Percentiles rank a stretch among this genome's conserved stretches.
Conservation (phyloP, 2,329 filamentous ascomycete genomes). For the Cladosporium sp. region DNA sequence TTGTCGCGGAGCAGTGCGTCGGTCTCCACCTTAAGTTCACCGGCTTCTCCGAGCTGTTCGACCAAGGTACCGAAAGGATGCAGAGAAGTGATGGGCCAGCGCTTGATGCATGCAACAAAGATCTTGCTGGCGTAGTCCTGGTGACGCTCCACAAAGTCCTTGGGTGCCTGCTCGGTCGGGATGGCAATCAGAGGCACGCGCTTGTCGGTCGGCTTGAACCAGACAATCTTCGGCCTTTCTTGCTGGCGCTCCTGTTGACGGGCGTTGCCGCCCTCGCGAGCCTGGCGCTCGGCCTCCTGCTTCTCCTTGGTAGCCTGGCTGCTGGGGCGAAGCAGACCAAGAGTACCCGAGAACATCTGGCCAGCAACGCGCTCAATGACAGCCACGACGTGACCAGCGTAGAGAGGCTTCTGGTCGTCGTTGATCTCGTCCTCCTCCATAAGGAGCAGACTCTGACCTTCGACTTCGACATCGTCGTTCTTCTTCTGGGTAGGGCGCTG, state of each 20-base stretch:
- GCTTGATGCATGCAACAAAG: conserved; percentile 98
- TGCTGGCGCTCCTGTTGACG: conserved; percentile 78
- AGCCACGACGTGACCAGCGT: conserved; percentile 93
- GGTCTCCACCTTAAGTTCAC: conserved; percentile 94
- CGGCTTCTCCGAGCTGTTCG: conserved; percentile 95
- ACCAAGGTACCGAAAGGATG: conserved; percentile 97
- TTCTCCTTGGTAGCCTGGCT: conserved; percentile 99
- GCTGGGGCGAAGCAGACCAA: conserved; percentile 89
- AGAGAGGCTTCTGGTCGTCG: conserved; percentile 95
- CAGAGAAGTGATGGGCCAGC: conserved; percentile 99
- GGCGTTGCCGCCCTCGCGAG: conserved; percentile 73
- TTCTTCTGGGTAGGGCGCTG: conserved; percentile 99
- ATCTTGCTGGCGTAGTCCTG: conserved; percentile 97
- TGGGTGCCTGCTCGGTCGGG: conserved; percentile 93
- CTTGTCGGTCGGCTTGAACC: conserved; percentile 99
- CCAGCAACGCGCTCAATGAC: conserved; percentile 96
- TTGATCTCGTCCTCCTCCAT: conserved; percentile 99
- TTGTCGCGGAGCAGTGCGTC: conserved; percentile 96
- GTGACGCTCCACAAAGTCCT: conserved; percentile 98
- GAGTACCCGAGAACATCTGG: conserved; percentile 96
- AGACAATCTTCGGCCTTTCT: conserved; percentile 99
- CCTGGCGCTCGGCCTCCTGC: conserved; percentile 92
- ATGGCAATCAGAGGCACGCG: conserved; percentile 97
- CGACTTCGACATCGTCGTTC: conserved; percentile 98
- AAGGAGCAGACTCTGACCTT: conserved; percentile 91